Evolutionary conservation across 73 alveolate genomes (phyloP).

Genomic region (Symbiodinium natans): DNA sequence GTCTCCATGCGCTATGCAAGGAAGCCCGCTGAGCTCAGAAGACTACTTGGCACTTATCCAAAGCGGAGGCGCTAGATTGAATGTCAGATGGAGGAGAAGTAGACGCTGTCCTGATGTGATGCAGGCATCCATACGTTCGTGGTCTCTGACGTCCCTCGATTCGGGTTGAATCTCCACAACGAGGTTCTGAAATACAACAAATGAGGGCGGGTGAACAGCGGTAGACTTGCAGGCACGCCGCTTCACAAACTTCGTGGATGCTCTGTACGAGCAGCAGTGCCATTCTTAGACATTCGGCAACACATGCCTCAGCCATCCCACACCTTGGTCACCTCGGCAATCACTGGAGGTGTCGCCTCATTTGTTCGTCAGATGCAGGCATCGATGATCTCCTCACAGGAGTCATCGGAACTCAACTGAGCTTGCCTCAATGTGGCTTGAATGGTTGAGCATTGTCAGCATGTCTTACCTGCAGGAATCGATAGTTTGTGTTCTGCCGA

Average conservation of each 20-base stretch:
- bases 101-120: not conserved
- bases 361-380: not conserved
- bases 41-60: slow-evolving; percentile 26
- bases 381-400: not conserved
- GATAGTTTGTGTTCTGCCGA: slow-evolving; percentile 8
- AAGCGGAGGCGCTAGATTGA: not conserved
- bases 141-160: slow-evolving; percentile 23
- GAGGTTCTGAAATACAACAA: not conserved
- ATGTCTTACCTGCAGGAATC: not conserved
- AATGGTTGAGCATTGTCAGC: too few relatives aligned
- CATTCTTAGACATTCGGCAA: not conserved
- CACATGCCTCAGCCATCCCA: too few relatives aligned
- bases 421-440: too few relatives aligned
- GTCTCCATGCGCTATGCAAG: not conserved
- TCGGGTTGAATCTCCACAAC: slow-evolving; percentile 4
- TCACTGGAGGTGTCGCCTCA: slow-evolving; percentile 18
- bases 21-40: slow-evolving; percentile 12
- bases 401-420: not conserved
- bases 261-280: slow-evolving; percentile 24
- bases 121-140: slow-evolving; percentile 27
- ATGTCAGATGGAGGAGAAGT: not conserved
- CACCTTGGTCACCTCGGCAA: too few relatives aligned
- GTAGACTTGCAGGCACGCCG: slow-evolving; percentile 14
- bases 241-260: slow-evolving; percentile 22
- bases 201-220: not conserved